These are phyloP conservation scores for Xylaria sp. DNA, from an alignment of 2,329 filamentous ascomycete genomes.

Conservation along the genomic window DNA sequence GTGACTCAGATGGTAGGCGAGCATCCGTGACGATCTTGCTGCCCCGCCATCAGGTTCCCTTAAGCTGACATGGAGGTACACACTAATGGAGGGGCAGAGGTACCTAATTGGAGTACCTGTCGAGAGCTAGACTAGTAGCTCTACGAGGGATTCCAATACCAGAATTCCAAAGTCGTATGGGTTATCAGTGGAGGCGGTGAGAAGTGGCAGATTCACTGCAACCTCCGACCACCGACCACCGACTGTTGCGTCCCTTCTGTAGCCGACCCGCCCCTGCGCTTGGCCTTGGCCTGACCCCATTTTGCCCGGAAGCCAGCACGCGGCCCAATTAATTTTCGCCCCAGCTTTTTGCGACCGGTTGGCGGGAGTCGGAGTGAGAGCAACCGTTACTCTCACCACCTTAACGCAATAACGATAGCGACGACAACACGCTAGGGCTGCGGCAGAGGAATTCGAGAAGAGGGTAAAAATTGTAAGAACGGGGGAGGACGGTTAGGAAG, in stretches of 20 bases:
- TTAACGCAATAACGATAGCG: constrained; percentile 1
- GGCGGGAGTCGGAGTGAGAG: neutral
- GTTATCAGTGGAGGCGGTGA: constrained; percentile 29
- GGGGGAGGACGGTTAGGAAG: neutral
- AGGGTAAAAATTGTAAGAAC: neutral
- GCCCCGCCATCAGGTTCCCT: constrained; percentile 21
- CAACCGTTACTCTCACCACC: neutral
- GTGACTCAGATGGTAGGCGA: constrained; percentile 8
- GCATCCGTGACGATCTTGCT: constrained; percentile 2
- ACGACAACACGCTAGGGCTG: constrained; percentile 4
- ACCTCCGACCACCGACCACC: constrained; percentile 17
- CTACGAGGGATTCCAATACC: too few species aligned
- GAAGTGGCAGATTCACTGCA: constrained; percentile 23
- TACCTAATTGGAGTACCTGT: neutral
- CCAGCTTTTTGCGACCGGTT: constrained; percentile 21
- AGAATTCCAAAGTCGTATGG: too few species aligned
- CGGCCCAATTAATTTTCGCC: constrained; percentile 24
- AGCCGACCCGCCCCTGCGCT: neutral
- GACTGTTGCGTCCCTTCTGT: too few species aligned
- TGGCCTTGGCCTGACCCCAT: neutral
- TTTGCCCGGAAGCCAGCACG: neutral
- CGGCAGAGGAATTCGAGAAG: constrained; percentile 5
- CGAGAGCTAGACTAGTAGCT: too few species aligned
- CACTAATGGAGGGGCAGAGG: constrained; percentile 13
- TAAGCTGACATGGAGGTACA: too few species aligned